Base-by-base conservation (phyloP, 2,329 filamentous ascomycete genomes). In the Thielaviopsis euricoi region DNA sequence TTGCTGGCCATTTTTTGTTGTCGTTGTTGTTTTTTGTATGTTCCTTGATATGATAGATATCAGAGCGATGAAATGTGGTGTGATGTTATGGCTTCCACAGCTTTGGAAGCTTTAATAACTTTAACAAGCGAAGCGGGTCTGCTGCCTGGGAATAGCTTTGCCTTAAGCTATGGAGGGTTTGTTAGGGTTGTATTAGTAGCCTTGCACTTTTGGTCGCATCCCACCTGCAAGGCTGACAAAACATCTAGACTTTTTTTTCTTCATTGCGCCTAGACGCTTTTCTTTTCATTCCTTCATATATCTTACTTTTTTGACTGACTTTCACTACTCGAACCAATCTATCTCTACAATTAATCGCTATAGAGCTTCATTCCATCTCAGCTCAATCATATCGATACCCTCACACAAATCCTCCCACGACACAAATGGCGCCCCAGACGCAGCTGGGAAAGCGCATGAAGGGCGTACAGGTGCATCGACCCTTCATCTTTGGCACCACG, bases 401-500 rank as follows among this genome's bases (percentile, higher is more conserved):
- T 26, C 19, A 56, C 43, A 21, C 29, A 49, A 40, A 40, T 9
- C 15, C 52, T 19, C 46, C 22, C 53, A 49, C 46, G 43, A 61
- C 58, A n/a, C n/a, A n/a, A 57, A 84, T 84, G 81, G 79, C 80
- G 57, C 81, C 80, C 17, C 75, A 79, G 13, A 77, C 76, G 63
- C 74, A 73, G 62, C 71, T 76, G 22, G 78, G 79, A 59, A 83
- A 83, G 69, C 81, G 81, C 67, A 77, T 82, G 64, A 85, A 85
- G 67, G 77, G 81, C 65, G 76, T 77, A 55, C 78, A 88, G 72
- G 73, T 85, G 61, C 78, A 73, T 63, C 77, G 81, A 13, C 81
- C 81, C 29, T 85, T 85, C 67, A 73, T 90, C 63, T 87, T 87
- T 69, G 87, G 87, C 68, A 88, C 83, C 61, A 87, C 93, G 61